These are phyloP conservation scores for Lipomyces anomalus DNA, from an alignment of 805 yeast species.

Conservation along the genomic window DNA sequence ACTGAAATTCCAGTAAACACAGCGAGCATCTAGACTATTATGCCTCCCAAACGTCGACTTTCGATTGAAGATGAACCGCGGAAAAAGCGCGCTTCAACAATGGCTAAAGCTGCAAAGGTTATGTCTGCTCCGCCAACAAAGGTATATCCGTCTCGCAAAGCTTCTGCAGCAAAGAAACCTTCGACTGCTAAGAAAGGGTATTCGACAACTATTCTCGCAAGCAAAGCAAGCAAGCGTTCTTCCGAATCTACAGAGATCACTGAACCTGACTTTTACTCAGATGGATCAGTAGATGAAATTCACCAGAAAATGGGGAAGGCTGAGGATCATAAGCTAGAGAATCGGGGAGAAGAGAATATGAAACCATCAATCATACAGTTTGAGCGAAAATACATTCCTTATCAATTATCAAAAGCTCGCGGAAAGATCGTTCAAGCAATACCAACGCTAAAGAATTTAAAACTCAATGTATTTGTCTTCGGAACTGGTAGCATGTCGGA, in stretches of 20 bases:
- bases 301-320: not conserved
- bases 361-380: too few relatives aligned
- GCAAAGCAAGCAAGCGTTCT: not conserved
- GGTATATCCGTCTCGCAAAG: not conserved
- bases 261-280: not conserved
- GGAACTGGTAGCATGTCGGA: slow-evolving; percentile 98
- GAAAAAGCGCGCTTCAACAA: not conserved
- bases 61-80: not conserved
- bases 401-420: slow-evolving; percentile 12
- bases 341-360: too few relatives aligned
- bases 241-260: not conserved
- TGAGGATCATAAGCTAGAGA: not conserved
- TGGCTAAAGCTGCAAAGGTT: not conserved
- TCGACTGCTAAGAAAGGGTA: not conserved
- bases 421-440: slow-evolving; percentile 21
- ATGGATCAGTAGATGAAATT: not conserved
- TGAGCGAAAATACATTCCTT: slow-evolving; percentile 1
- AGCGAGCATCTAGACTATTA: slow-evolving; percentile 3
- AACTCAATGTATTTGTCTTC: slow-evolving; percentile 81
- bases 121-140: not conserved
- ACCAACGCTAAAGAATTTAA: slow-evolving; percentile 36
- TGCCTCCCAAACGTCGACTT: slow-evolving; percentile 1
- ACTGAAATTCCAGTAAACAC: not conserved
- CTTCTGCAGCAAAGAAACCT: not conserved
- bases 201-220: not conserved